These are phyloP conservation scores for Phoma sp. DNA, from an alignment of 2,329 filamentous ascomycete genomes.

Conservation along the genomic window DNA sequence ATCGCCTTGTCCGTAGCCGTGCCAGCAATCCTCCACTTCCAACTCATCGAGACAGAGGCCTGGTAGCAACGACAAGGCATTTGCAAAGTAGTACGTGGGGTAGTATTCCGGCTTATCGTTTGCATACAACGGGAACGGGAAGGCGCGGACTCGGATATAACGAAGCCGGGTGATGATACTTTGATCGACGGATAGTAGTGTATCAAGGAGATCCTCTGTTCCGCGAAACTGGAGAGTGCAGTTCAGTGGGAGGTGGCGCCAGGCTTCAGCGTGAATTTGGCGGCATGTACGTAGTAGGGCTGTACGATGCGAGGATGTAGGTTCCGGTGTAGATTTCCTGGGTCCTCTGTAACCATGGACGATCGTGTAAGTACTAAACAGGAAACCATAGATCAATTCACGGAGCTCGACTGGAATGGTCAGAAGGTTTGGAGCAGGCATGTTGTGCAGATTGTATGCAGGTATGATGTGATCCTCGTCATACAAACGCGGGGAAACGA, in stretches of 20 bases:
- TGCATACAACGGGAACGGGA: slow-evolving; percentile 44
- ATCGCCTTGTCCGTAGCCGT: slow-evolving; percentile 44
- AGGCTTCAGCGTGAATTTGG: slow-evolving; percentile 41
- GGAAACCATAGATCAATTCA: slow-evolving; percentile 44
- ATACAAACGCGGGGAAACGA: background rate
- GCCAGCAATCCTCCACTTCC: slow-evolving; percentile 45
- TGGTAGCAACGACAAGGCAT: slow-evolving; percentile 42
- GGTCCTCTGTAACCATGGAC: slow-evolving; percentile 37
- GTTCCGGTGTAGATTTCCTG: background rate
- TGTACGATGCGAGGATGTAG: slow-evolving; percentile 30
- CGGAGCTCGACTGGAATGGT: slow-evolving; percentile 43
- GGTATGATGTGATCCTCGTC: background rate
- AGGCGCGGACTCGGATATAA: slow-evolving; percentile 40
- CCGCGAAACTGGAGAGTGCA: slow-evolving; percentile 43
- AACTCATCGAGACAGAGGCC: slow-evolving; percentile 43
- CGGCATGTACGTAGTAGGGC: slow-evolving; percentile 42
- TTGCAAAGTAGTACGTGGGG: slow-evolving; percentile 41
- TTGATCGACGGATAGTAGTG: slow-evolving; percentile 40
- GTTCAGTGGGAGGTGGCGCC: slow-evolving; percentile 43
- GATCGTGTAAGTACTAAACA: slow-evolving; percentile 42
- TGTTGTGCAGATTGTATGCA: slow-evolving; percentile 8
- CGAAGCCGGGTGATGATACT: slow-evolving; percentile 42
- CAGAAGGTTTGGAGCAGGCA: slow-evolving; percentile 35
- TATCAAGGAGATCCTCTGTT: slow-evolving; percentile 44
- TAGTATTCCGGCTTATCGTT: slow-evolving; percentile 37